Conservation (phyloP, 2,329 filamentous ascomycete genomes). For the Septoria linicola region DNA sequence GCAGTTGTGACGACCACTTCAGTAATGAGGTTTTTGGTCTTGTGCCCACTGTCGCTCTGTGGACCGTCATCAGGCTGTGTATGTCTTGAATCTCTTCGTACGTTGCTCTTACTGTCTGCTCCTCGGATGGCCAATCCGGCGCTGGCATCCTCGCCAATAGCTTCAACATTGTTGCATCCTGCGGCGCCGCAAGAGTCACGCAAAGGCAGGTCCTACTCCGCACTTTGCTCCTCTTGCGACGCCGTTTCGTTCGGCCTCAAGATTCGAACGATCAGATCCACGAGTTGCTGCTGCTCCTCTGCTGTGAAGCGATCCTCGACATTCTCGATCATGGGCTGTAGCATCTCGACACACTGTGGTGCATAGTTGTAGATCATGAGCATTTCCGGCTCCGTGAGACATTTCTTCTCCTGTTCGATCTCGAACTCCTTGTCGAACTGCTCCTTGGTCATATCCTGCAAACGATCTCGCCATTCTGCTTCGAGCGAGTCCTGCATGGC, state of each 20-base stretch:
- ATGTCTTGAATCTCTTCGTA: not conserved
- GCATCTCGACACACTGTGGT: constrained; percentile 34
- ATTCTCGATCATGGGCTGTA: constrained; percentile 40
- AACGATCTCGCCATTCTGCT: constrained; percentile 29
- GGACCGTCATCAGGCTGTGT: no score
- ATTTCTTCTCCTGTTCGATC: constrained; percentile 35
- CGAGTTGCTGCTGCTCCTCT: constrained; percentile 36
- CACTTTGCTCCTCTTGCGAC: constrained; percentile 7
- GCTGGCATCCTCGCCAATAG: not conserved
- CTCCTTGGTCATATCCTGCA: constrained; percentile 29
- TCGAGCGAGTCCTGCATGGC: constrained; percentile 31
- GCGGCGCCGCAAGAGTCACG: not conserved
- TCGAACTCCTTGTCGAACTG: constrained; percentile 32
- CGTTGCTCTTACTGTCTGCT: not conserved
- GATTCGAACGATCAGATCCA: constrained; percentile 28
- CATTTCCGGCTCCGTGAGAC: constrained; percentile 38
- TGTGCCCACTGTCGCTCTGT: no score
- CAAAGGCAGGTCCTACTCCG: constrained; percentile 15
- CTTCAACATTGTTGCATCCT: not conserved
- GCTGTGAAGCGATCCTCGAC: constrained; percentile 35
- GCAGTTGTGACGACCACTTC: no score
- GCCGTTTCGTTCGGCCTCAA: constrained; percentile 21
- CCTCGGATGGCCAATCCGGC: no score
- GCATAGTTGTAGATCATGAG: constrained; percentile 38
- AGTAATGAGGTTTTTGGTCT: no score